These are phyloP conservation scores for Xylaria sp. DNA, from an alignment of 2,329 filamentous ascomycete species.

Conservation along the genomic window DNA sequence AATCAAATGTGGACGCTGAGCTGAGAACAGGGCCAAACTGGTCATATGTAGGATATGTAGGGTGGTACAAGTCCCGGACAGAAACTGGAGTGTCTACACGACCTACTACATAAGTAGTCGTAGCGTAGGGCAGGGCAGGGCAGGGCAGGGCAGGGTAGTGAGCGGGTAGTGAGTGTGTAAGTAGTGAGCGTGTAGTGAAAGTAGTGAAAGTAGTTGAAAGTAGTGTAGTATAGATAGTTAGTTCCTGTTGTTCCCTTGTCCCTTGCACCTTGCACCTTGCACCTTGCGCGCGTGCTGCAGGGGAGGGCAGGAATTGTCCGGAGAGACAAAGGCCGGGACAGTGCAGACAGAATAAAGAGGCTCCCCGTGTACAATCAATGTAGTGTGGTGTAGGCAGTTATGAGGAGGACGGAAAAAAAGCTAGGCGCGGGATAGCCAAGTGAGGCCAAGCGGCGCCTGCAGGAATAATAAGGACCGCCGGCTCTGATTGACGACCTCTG, in stretches of 20 bases:
- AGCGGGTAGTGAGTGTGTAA: too few species aligned
- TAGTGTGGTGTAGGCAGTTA: slow-evolving; percentile 10
- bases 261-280: slow-evolving; percentile 23
- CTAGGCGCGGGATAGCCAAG: slow-evolving; percentile 28
- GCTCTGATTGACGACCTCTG: slow-evolving; percentile 9
- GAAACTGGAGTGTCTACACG: not conserved
- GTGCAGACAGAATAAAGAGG: slow-evolving; percentile 21
- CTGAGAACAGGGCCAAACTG: slow-evolving; percentile 26
- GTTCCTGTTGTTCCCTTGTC: slow-evolving; percentile 10
- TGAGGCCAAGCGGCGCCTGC: slow-evolving; percentile 26
- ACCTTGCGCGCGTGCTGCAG: too few species aligned
- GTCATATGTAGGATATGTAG: slow-evolving; percentile 24
- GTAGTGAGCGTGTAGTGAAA: too few species aligned
- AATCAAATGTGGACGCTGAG: slow-evolving; percentile 20
- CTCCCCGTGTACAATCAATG: slow-evolving; percentile 4
- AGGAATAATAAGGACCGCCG: slow-evolving; percentile 24
- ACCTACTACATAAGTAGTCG: too few species aligned
- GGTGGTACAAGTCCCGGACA: too few species aligned
- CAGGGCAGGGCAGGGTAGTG: too few species aligned
- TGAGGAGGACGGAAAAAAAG: slow-evolving; percentile 14
- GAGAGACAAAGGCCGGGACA: slow-evolving; percentile 28
- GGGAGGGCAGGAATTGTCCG: slow-evolving; percentile 26
- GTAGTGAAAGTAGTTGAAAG: too few species aligned
- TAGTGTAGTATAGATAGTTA: not conserved
- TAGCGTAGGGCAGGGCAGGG: too few species aligned